Conservation (phyloP, 768 basidiomycete species). For the Hemileccinum rubropunctum region DNA sequence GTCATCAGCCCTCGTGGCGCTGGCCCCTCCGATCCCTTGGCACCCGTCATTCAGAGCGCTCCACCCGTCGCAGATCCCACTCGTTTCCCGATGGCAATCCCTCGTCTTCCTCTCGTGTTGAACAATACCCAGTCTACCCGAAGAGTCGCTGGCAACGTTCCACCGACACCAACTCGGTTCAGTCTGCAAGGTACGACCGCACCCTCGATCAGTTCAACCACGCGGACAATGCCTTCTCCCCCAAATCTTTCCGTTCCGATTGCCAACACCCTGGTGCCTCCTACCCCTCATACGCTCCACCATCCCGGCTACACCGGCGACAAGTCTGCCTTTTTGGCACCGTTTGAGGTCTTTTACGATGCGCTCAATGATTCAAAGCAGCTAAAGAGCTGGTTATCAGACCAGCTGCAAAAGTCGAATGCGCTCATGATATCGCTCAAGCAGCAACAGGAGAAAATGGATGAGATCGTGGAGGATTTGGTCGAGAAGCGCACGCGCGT, state of each 20-base stretch:
- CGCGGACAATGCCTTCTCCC: slow-evolving; percentile 42
- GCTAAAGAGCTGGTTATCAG: slow-evolving; percentile 72
- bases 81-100: slow-evolving; percentile 61
- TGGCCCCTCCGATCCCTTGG: slow-evolving; percentile 49
- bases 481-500: slow-evolving; percentile 60
- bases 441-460: slow-evolving; percentile 62
- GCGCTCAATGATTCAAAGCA: slow-evolving; percentile 77
- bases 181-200: slow-evolving; percentile 37
- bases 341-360: slow-evolving; percentile 84
- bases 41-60: slow-evolving; percentile 73
- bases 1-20: slow-evolving; percentile 69
- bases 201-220: slow-evolving; percentile 23
- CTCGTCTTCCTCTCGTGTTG: slow-evolving; percentile 56
- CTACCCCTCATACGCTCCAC: slow-evolving; percentile 65
- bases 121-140: slow-evolving; percentile 44
- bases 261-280: slow-evolving; percentile 60
- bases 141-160: slow-evolving; percentile 57
- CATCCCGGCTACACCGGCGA: slow-evolving; percentile 50
- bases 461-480: slow-evolving; percentile 53
- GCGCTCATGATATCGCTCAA: slow-evolving; percentile 48
- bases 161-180: slow-evolving; percentile 69
- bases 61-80: slow-evolving; percentile 54
- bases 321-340: slow-evolving; percentile 75
- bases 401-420: slow-evolving; percentile 67
- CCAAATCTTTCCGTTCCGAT: slow-evolving; percentile 67